Evolutionary conservation across 805 yeast species (phyloP), one percentile per base, ranked within the genome.

Genomic region (Myxozyma mucilagina): DNA sequence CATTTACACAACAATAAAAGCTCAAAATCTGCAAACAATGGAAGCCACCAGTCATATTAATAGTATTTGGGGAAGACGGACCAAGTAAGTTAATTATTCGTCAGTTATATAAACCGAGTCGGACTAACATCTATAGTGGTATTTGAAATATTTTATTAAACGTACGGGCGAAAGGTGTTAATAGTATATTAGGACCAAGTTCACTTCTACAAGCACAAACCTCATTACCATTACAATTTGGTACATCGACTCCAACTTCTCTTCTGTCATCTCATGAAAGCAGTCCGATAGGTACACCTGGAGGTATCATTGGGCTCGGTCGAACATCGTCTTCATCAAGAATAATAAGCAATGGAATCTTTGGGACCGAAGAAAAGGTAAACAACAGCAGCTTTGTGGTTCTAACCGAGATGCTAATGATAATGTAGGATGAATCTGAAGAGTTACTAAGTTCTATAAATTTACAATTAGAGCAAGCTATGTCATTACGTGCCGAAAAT

Each of bases 21-120:
- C 20, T 9, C 45, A 41, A n/a, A 41, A n/a, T 13, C 18, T 14
- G 34, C 2, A 31, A 31, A 20, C 35, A 9, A 59, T 59, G 63
- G 63, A 55, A 38, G 53, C 63, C 5, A 50, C 20, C 18, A 32
- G 44, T 11, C 50, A 36, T 36, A 59, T 59, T 11, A 32, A 45
- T 8, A 59, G 43, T 43, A 59, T 59, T 16, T 59, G 63, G 63
- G 48, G 49, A 11, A 39, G 59, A 38, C 42, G 59, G 36, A 48
- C 57, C 34, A 59, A 59, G 63, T 59, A 38, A 44, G 63, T 24
- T 24, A 24, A 24, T 24, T 24, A 24, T 4, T 24, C 29, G 29
- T 24, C 29, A 24, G 29, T 24, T 24, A 24, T 24, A 24, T 24
- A 3, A 3, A 24, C 29, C 29, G 29, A 24, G 29, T 24, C 4